Base-by-base conservation (phyloP, 108 stramenopile species). In the Cylindrotheca fusiformis region DNA sequence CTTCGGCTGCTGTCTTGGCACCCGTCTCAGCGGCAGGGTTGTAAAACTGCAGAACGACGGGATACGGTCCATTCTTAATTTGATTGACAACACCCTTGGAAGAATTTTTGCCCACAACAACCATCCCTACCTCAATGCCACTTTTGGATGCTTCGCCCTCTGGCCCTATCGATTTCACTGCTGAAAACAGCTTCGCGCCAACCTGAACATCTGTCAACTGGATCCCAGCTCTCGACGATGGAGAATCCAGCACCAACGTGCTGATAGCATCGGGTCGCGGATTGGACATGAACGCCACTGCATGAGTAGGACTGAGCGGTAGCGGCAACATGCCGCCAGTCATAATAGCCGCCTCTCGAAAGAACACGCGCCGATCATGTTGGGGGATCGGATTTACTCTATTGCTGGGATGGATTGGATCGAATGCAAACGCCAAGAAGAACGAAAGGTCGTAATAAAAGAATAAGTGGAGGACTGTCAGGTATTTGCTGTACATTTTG, bases 41-140 rank as follows among this genome's bases (percentile, higher is more conserved):
- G n/a, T 64, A 54, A 52, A 74, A 74, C 57, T 74, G 72, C 31
- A 74, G 22, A 21, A 67, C 58, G 52, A 67, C 41, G 32, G 72
- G 72, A 62, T 74, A 74, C 6, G 72, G 72, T 2, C 72, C 72
- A 22, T 64, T 55, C n/a, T 50, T 52, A 17, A 72, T 21, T 53
- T 62, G 63, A 32, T 58, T 25, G 5, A 65, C 64, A 20, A 72
- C 22, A 59, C 26, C 47, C 32, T 32, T 44, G 12, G 57, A 44
- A 29, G 55, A 47, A 12, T 30, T 27, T 55, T 60, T 46, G 31
- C 48, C 64, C 18, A 76, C 48, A 8, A 71, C 48, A 32, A 76
- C 47, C 75, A 76, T 76, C 1, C 75, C 75, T 18, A 54, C 68
- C 32, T 45, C 45, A 4, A 76, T 58, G 25, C 60, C 60, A 21